Conservation (phyloP, 805 yeast genomes). For the Blastobotrys chiropterorum region DNA sequence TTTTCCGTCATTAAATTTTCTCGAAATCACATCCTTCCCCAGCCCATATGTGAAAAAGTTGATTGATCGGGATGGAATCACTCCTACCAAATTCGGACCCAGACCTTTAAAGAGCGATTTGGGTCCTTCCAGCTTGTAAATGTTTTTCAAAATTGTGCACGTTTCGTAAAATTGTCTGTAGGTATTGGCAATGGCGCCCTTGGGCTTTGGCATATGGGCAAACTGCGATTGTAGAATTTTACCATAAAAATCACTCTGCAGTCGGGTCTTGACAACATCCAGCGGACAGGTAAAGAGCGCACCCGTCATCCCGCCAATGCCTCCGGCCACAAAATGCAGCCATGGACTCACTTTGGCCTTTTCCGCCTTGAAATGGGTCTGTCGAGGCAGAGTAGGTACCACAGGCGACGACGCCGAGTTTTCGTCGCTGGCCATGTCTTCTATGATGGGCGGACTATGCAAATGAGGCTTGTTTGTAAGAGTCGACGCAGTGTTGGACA, state of each 20-base stretch:
- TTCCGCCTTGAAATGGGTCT: slow-evolving; percentile 14
- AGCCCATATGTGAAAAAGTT: slow-evolving; percentile 95
- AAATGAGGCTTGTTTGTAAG: not conserved
- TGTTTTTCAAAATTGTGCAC: slow-evolving; percentile 57
- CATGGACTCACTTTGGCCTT: slow-evolving; percentile 39
- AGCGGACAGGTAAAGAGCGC: slow-evolving; percentile 91
- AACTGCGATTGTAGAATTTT: not conserved
- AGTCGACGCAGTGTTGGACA: not conserved
- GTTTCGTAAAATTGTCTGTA: slow-evolving; percentile 79
- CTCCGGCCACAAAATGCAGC: slow-evolving; percentile 42
- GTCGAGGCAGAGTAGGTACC: slow-evolving; percentile 19
- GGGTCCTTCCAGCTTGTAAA: slow-evolving; percentile 73
- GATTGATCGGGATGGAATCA: slow-evolving; percentile 94
- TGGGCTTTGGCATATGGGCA: not conserved
- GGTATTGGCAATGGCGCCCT: slow-evolving; percentile 37
- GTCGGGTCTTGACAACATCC: slow-evolving; percentile 91
- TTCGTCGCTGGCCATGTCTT: slow-evolving; percentile 22
- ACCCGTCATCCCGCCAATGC: slow-evolving; percentile 95
- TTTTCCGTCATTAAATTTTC: slow-evolving; percentile 59
- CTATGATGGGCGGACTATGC: slow-evolving; percentile 11
- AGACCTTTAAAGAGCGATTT: slow-evolving; percentile 87
- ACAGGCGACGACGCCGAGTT: slow-evolving; percentile 20
- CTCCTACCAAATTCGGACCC: slow-evolving; percentile 96
- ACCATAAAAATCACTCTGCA: slow-evolving; percentile 78
- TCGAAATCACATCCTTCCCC: slow-evolving; percentile 71